phyloP scores from a whole-genome alignment of 106 monocot species.

The Dactylorhiza incarnata region DNA sequence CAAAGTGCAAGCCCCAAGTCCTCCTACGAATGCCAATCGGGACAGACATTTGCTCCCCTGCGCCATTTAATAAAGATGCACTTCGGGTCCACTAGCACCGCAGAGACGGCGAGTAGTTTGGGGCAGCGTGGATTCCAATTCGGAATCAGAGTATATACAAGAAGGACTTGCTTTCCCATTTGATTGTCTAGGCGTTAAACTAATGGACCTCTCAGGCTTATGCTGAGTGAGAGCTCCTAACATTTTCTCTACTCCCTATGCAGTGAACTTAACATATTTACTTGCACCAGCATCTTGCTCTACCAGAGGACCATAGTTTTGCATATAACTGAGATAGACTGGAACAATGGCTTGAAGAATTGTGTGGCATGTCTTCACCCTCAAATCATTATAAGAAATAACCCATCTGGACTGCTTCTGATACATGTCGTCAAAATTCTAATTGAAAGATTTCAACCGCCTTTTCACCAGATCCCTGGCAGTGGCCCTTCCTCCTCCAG shows the following conservation, averaged over 20 bases:
- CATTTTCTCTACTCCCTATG: constrained; percentile 66
- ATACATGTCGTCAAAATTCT: constrained; percentile 71
- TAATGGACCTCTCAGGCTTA: constrained; percentile 38
- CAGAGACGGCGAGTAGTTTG: too few relatives aligned
- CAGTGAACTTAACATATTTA: constrained; percentile 75
- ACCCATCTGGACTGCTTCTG: constrained; percentile 71
- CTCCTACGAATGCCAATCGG: too few relatives aligned
- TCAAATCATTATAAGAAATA: constrained; percentile 67
- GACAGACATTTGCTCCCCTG: too few relatives aligned
- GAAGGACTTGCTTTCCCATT: constrained; percentile 41
- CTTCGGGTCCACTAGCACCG: too few relatives aligned
- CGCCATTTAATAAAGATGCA: too few relatives aligned
- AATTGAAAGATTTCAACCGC: constrained; percentile 65
- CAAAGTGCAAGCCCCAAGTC: too few relatives aligned
- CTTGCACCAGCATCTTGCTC: constrained; percentile 69
- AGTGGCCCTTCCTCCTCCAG: constrained; percentile 84
- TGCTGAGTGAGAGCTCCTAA: constrained; percentile 56
- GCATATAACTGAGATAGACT: constrained; percentile 72
- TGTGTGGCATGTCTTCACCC: constrained; percentile 54
- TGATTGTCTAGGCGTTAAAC: constrained; percentile 41
- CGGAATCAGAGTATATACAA: constrained; percentile 5
- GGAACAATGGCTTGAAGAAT: constrained; percentile 64
- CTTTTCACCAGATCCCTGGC: constrained; percentile 81
- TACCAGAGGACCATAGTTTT: constrained; percentile 79
- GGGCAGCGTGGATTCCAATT: not conserved